Evolutionary conservation across 805 yeast species (phyloP).

Genomic region (Sungouiella thailandica): DNA sequence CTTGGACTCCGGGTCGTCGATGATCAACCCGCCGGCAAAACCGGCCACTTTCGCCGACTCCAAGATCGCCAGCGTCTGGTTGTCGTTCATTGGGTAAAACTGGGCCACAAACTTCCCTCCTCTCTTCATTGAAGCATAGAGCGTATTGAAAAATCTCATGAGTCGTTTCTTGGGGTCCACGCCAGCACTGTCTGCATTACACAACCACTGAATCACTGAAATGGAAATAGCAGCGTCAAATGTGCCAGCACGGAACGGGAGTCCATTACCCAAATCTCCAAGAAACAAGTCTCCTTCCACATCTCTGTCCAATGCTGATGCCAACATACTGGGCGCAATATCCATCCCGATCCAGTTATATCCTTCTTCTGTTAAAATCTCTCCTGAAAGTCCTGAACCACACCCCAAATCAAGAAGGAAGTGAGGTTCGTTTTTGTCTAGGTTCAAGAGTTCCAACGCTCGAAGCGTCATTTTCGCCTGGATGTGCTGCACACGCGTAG

Average conservation of each 20-base stretch:
- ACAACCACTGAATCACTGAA: conserved; percentile 95
- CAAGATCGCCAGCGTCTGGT: conserved; percentile 71
- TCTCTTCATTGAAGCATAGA: conserved; percentile 78
- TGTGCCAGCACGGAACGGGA: conserved; percentile 93
- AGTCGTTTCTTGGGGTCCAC: conserved; percentile 83
- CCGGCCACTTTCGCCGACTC: conserved; percentile 91
- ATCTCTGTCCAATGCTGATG: conserved; percentile 87
- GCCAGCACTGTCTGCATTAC: conserved; percentile 84
- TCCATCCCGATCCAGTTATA: conserved; percentile 96
- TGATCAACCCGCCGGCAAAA: conserved; percentile 90
- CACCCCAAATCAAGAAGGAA: conserved; percentile 89
- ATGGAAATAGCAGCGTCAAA: conserved; percentile 96
- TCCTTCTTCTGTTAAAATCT: conserved; percentile 88
- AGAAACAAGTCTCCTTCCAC: conserved; percentile 90
- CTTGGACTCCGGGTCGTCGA: conserved; percentile 91
- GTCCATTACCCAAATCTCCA: conserved; percentile 89
- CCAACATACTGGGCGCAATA: conserved; percentile 92
- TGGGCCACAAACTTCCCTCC: conserved; percentile 98
- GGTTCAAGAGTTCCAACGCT: conserved; percentile 80
- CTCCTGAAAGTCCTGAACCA: conserved; percentile 96
- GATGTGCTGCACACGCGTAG: conserved; percentile 96
- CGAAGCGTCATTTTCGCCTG: conserved; percentile 97
- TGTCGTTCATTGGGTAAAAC: conserved; percentile 89
- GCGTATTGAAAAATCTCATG: conserved; percentile 76
- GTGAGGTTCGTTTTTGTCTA: conserved; percentile 56